phyloP scores from a whole-genome alignment of 805 yeast species.

The Helenozyma rhizophorensis region DNA sequence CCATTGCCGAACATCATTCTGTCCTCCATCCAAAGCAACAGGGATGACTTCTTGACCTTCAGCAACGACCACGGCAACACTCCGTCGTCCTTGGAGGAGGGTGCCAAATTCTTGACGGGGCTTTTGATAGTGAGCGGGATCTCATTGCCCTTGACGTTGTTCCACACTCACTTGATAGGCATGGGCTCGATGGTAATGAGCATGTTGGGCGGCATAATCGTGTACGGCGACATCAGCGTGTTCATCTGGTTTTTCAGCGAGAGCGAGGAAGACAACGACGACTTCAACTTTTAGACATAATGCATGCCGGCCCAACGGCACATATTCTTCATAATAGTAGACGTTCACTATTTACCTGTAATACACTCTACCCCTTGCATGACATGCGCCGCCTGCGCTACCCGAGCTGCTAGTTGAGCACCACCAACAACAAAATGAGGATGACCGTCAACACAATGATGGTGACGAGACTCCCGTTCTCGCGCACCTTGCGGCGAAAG shows the following conservation, averaged over 20 bases:
- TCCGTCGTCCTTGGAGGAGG: constrained; percentile 36
- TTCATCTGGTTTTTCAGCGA: constrained; percentile 46
- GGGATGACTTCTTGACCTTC: constrained; percentile 43
- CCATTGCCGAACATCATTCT: constrained; percentile 42
- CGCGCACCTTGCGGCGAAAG: constrained; percentile 31
- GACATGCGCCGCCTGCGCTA: no score
- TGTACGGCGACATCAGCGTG: constrained; percentile 40
- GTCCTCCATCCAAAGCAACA: constrained; percentile 30
- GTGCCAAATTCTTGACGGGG: constrained; percentile 37
- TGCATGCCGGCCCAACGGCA: no score
- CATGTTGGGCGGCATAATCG: constrained; percentile 40
- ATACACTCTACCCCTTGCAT: no score
- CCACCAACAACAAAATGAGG: constrained; percentile 36
- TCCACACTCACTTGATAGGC: constrained; percentile 33
- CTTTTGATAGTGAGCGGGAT: constrained; percentile 41
- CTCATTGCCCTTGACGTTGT: constrained; percentile 38
- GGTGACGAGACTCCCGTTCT: constrained; percentile 41
- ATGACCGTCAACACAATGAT: constrained; percentile 39
- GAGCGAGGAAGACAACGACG: constrained; percentile 42
- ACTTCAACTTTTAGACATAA: constrained; percentile 42
- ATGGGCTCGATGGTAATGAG: constrained; percentile 41
- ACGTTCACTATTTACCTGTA: no score
- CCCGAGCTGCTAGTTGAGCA: constrained; percentile 32
- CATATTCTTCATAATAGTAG: no score
- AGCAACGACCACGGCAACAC: constrained; percentile 36